Base-by-base conservation (phyloP, 2,329 filamentous ascomycete species). In the Xenosphaeropsis pyriputrescens region DNA sequence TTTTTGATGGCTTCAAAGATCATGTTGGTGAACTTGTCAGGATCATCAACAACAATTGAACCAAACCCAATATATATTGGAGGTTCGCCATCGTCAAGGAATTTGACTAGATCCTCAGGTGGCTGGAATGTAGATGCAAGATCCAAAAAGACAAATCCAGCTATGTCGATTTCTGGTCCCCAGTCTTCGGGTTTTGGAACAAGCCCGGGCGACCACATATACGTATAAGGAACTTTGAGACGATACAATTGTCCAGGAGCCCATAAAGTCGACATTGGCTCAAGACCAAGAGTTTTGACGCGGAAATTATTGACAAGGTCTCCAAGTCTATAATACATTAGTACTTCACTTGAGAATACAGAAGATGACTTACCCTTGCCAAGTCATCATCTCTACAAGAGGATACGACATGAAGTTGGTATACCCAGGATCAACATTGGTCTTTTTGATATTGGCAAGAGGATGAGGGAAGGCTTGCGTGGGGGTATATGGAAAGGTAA, bases 351-450 rank as follows among this genome's bases (percentile, higher is more conserved):
- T 22, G 13, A 40, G 3, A 35, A 29, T 15, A 19, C 37, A 15
- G 11, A 11, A 15, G n/a, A 26, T 12, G 11, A 49, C 47, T 41
- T 42, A 53, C 63, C 86, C 88, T 56, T 94, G 85, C 86, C 86
- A 94, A 1, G 85, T 81, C 70, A 89, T 84, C 72, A 85, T 79
- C 52, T 89, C 83, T 1, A 89, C 80, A 29, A 89, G 59, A 0
- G 80, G 76, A 51, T 88, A 91, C 2, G 74, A 80, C 54, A 89
- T 84, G 51, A 84, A 85, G 55, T 89, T 91, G 11, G 78, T 75
- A 51, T 84, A 83, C 15, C 72, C 74, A 1, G 71, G 65, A 47
- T 86, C 79, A 7, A 85, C 71, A 45, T 85, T 84, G 13, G 70
- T 75, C 42, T 69, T 70, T 50, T 79, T 82, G 55, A 89, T 79